phyloP scores from a whole-genome alignment of 2,329 filamentous ascomycete species.

The Pleoardoris graminearum region DNA sequence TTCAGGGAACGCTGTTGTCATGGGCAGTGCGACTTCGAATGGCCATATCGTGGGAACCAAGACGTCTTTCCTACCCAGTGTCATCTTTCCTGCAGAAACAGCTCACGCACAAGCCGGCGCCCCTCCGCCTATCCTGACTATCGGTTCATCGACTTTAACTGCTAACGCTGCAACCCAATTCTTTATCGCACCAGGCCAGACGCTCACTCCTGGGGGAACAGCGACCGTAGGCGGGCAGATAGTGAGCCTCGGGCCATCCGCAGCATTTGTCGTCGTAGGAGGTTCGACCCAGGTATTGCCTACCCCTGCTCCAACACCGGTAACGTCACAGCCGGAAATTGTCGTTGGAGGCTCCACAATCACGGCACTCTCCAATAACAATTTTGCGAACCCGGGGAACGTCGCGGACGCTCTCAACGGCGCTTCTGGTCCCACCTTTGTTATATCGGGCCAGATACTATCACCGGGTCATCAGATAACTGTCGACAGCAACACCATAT shows the following conservation, averaged over 20 bases:
- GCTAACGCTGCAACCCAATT: constrained; percentile 54
- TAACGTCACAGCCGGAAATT: constrained; percentile 27
- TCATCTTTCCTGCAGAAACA: constrained; percentile 8
- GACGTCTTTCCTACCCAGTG: constrained; percentile 30
- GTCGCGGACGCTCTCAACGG: not conserved
- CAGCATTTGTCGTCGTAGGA: constrained; percentile 47
- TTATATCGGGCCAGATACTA: constrained; percentile 47
- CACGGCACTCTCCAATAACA: constrained; percentile 19
- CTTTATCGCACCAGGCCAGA: constrained; percentile 46
- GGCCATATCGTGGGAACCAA: constrained; percentile 32
- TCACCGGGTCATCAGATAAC: constrained; percentile 30
- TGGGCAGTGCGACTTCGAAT: constrained; percentile 23
- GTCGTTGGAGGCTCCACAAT: constrained; percentile 37
- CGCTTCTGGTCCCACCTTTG: constrained; percentile 30
- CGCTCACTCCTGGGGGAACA: constrained; percentile 45
- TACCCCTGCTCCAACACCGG: constrained; percentile 22
- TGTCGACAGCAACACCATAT: not conserved
- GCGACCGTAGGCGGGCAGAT: constrained; percentile 45
- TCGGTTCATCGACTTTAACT: constrained; percentile 47
- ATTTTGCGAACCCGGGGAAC: constrained; percentile 5
- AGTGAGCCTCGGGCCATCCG: constrained; percentile 47
- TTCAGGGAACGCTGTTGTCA: constrained; percentile 33
- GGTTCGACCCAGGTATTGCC: constrained; percentile 42
- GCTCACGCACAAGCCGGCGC: constrained; percentile 16
- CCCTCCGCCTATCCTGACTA: constrained; percentile 43